A percentile compares a stretch with the other conserved stretches of the same genome.
Conservation (phyloP, 192 early-diverging fungal species). For the Gigaspora rosea region DNA sequence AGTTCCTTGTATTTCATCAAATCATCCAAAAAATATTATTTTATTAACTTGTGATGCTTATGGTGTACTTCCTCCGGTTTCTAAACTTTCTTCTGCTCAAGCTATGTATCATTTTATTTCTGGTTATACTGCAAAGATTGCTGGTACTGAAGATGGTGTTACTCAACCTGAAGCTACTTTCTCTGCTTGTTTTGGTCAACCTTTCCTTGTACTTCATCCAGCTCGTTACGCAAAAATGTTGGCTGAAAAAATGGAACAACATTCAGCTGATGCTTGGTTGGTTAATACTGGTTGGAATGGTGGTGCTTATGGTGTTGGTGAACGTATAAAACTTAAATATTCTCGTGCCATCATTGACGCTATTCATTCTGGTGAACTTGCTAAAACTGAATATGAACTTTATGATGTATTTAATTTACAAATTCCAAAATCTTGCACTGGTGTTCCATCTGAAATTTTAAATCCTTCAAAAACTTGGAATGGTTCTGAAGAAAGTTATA, state of each 20-base stretch:
- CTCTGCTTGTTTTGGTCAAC: conserved; percentile 91
- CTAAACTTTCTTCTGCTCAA: conserved; percentile 83
- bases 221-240: conserved; percentile 96
- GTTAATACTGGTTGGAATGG: conserved; percentile 99
- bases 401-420: conserved; percentile 87
- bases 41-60: conserved; percentile 98
- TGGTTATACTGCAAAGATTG: conserved; percentile 98
- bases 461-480: conserved; percentile 87
- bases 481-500: conserved; percentile 70
- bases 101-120: conserved; percentile 98
- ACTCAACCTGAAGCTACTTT: conserved; percentile 92
- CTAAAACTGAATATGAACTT: conserved; percentile 78
- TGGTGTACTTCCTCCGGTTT: conserved; percentile 92
- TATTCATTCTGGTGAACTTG: conserved; percentile 92
- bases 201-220: conserved; percentile 97
- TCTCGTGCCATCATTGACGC: conserved; percentile 97
- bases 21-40: conserved; percentile 94
- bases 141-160: conserved; percentile 95
- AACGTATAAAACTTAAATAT: conserved; percentile 95
- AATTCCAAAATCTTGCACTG: conserved; percentile 81
- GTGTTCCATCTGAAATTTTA: conserved; percentile 82
- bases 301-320: conserved; percentile 85
- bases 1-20: conserved; percentile 81
- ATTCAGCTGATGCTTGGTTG: conserved; percentile 88
- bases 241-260: conserved; percentile 87